Base-by-base conservation (phyloP, 2,329 filamentous ascomycete genomes). In the Colletotrichum nymphaeae region DNA sequence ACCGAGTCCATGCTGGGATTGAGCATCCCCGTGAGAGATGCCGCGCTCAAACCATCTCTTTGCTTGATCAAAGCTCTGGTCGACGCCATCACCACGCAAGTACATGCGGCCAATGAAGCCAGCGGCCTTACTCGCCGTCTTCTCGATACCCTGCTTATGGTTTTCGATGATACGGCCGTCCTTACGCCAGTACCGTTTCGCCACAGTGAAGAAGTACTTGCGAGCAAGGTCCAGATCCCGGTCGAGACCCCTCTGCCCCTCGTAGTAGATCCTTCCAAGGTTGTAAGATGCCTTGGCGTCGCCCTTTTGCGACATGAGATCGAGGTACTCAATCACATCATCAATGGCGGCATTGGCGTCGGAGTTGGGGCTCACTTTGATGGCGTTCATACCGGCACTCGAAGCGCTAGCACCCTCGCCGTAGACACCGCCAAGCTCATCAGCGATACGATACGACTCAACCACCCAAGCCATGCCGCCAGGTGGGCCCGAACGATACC, bases 291-390 rank as follows among this genome's bases (percentile, higher is more conserved):
- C 94, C 80, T 94, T 95, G 69, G 94, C 90, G 79, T 98, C 95
- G 12, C 95, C 95, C 80, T 97, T 97, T 73, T 95, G 91, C 6
- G 95, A 95, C 88, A 97, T 93, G 55, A 98, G 88, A 78, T 98
- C 94, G 76, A 98, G 87, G 78, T 98, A 99, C 80, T 99, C 97
- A 72, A 99, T 91, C 19, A 98, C 93, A 81, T 99, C 96, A 78
- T 97, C 95, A 72, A 98, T 90, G 19, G 94, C 94, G 1, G 95
- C 95, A 78, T 97, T 93, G 1, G 93, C 91, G 79, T 97, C 94
- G 3, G 94, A 94, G 76, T 93, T 92, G 1, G 92, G 89, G 69
- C 91, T 91, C 24, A 92, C 90, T 75, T 92, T 92, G 78, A 93
- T 89, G 4, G 95, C 95, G 80, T 97, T 95, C 69, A 90, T 88